Evolutionary conservation across 805 yeast genomes (phyloP).

Genomic region (Cyberlindnera saturnus): DNA sequence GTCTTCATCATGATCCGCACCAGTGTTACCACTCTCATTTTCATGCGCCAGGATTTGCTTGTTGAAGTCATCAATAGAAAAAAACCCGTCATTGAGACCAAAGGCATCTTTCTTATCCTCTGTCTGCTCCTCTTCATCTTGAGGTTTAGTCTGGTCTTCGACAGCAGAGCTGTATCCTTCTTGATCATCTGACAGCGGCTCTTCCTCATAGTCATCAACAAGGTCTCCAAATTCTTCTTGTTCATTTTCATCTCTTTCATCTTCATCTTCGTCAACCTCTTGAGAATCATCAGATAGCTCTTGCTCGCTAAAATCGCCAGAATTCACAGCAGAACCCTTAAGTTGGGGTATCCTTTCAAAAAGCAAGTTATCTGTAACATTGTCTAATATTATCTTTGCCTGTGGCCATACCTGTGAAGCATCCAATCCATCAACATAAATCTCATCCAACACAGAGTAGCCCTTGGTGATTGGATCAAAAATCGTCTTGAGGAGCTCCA

Average conservation of each 20-base stretch:
- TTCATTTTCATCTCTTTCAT: conserved; percentile 5
- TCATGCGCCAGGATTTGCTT: conserved; percentile 66
- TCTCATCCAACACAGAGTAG: conserved; percentile 65
- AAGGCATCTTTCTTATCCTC: conserved; percentile 36
- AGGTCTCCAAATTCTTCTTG: conserved; percentile 8
- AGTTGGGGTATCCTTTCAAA: conserved; percentile 49
- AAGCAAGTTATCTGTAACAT: conserved; percentile 60
- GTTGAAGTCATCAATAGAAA: conserved; percentile 80
- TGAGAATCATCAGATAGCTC: conserved; percentile 15
- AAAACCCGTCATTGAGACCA: conserved; percentile 79
- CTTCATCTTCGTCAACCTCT: conserved; percentile 18
- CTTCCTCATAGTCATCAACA: conserved; percentile 9
- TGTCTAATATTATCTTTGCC: conserved; percentile 77
- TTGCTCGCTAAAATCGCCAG: conserved; percentile 16
- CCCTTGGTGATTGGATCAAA: conserved; percentile 23
- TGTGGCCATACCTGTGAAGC: conserved; percentile 94
- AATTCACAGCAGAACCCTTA: conserved; percentile 24
- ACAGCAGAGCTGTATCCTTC: conserved; percentile 12
- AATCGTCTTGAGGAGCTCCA: conserved; percentile 17
- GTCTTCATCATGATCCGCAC: conserved; percentile 43
- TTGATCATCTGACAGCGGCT: conserved; percentile 11
- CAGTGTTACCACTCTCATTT: conserved; percentile 25
- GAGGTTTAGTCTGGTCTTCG: conserved; percentile 13
- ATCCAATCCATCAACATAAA: conserved; percentile 80
- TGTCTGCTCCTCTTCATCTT: conserved; percentile 13